Evolutionary conservation across 2,329 filamentous ascomycete genomes (phyloP), one percentile per base, ranked within the genome.

Genomic region (Trichoderma citrinoviride): DNA sequence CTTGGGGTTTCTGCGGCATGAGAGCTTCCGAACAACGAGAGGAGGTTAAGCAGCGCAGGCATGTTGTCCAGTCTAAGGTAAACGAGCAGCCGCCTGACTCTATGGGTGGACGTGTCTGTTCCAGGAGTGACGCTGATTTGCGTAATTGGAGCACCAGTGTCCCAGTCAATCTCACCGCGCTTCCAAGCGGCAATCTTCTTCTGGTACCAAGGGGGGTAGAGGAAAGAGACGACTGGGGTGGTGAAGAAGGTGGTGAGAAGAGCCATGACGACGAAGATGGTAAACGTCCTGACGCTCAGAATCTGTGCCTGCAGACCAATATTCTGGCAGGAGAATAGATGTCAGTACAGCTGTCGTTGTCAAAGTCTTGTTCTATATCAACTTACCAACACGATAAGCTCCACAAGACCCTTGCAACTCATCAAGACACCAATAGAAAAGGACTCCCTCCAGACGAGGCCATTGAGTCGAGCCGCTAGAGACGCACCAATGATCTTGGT

Each of bases 381-480:
- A 70, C 87, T 78, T 81, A 93, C 91, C 76, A 96, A 76, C n/a
- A 97, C 93, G 75, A 98, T 97, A 60, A 98, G 80, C 76, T 97
- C 93, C 0, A 97, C 93, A 10, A 98, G 82, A 71, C 94, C 94
- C 77, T 98, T 98, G 77, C 94, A 98, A 77, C 92, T 96, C 94
- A 98, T 98, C 71, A 97, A 78, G 17, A 89, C 87, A 15, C 94
- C 94, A 69, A 98, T 95, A 1, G 92, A 87, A 37, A 96, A 85
- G 65, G 90, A 93, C 75, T 98, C 94, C 66, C 93, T 86, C 94
- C 94, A 98, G 1, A 96, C 84, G 57, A 97, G 81, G 27, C 90
- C 92, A 71, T 87, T 91, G 3, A 87, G 73, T 41, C 87, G 85
- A 0, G 94, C 93, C 7, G 93, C 92, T 1, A 96, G 65, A 0